Evolutionary conservation across 108 stramenopile genomes (phyloP), one percentile per base, ranked within the genome.

Genomic region (Conticribra weissflogii): DNA sequence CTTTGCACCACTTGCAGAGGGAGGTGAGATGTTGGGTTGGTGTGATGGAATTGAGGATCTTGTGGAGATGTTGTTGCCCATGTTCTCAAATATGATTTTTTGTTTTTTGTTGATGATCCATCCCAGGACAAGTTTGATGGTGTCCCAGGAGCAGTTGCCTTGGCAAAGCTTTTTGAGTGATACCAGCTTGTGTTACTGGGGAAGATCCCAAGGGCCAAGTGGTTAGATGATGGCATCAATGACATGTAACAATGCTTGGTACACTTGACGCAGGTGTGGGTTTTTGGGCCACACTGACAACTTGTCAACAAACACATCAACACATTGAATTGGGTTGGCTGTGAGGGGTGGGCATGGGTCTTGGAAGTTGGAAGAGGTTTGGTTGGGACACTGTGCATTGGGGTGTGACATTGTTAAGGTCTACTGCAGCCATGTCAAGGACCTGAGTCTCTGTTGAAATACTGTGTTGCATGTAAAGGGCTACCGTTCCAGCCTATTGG

Each of bases 401-500:
- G 8, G 8, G 8, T 9, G 12, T 5, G 5, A 12, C 8, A 41
- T 5, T 5, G 36, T 12, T 9, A 41, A 16, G 50, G 50, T 18
- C 50, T 14, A 50, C 23, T 50, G 47, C 63, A 5, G 52, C 5
- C 3, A 3, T 22, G 46, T 65, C 16, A 24, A 52, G 49, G 15
- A 7, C 14, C 3, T 31, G 63, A 31, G 80, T 81, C 59, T 81
- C 74, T 18, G 80, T 81, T 52, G 61, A 67, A 0, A 69, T 51
- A 15, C 41, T 51, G 52, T 78, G 76, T 15, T n/a, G n/a, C n/a
- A 63, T 30, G 44, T 1, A 76, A 71, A 14, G 81, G 81, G 3
- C 25, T 50, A 15, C 62, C 25, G 23, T n/a, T 48, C 78, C 71
- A 73, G 0, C 71, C 71, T 49, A 82, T 72, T 0, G 66, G 0